phyloP scores from a whole-genome alignment of 73 alveolate species.

The Breviolum minutum region DNA sequence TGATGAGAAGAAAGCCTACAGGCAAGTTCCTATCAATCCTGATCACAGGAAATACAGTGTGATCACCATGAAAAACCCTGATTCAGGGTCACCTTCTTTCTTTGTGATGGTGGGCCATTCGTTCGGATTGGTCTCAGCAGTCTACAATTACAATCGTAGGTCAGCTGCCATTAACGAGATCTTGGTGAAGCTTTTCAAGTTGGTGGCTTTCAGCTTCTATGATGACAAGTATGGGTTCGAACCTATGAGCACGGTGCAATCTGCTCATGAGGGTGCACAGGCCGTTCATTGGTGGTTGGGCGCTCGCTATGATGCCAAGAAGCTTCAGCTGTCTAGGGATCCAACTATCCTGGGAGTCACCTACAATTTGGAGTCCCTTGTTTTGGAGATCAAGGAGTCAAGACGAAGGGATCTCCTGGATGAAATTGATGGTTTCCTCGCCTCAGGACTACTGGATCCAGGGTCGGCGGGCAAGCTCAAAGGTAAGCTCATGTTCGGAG shows the following conservation, averaged over 20 bases:
- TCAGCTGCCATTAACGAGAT: no score
- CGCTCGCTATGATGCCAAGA: not conserved
- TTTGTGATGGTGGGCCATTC: conserved; percentile 56
- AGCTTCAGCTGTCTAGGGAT: not conserved
- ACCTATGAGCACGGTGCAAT: not conserved
- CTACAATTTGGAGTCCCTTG: not conserved
- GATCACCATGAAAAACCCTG: conserved; percentile 13
- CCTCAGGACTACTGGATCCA: not conserved
- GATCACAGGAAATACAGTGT: not conserved
- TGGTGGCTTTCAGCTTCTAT: no score
- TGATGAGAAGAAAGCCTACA: conserved; percentile 37
- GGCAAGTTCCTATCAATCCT: conserved; percentile 1
- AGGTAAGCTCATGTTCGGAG: no score
- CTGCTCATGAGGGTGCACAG: not conserved
- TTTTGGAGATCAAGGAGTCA: conserved; percentile 13
- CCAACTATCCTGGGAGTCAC: not conserved
- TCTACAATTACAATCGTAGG: no score
- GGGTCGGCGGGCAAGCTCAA: no score
- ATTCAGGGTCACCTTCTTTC: not conserved
- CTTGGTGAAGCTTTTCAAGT: no score
- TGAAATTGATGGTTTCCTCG: not conserved
- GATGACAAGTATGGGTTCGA: no score
- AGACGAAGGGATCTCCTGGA: not conserved
- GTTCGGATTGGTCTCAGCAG: not conserved
- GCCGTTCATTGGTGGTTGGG: not conserved